A percentile compares a stretch with the other conserved stretches of the same genome.
Evolutionary conservation across 768 basidiomycete species (phyloP).

Genomic region (Coprinopsis strossmayeri): DNA sequence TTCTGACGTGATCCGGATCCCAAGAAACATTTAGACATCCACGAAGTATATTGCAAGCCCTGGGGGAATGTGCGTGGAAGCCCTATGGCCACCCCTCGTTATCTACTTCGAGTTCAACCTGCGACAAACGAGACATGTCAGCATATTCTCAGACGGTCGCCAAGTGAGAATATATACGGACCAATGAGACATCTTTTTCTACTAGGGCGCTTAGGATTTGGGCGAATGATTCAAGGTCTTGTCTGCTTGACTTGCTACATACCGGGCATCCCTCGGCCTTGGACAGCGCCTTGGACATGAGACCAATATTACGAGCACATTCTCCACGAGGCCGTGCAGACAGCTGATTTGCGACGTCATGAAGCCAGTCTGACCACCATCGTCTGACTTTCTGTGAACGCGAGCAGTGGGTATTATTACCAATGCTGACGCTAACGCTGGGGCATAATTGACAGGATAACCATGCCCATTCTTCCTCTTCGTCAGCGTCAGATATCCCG

Average conservation of each 20-base stretch:
- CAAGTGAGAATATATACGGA: too few species aligned
- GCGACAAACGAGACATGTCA: too few species aligned
- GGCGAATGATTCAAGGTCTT: slow-evolving; percentile 19
- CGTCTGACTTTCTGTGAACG: slow-evolving; percentile 15
- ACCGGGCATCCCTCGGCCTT: slow-evolving; percentile 20
- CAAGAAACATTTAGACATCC: too few species aligned
- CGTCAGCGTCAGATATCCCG: slow-evolving; percentile 16
- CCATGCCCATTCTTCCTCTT: slow-evolving; percentile 33
- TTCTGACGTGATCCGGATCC: not conserved
- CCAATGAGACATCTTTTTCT: too few species aligned
- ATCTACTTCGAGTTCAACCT: too few species aligned
- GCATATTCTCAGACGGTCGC: too few species aligned
- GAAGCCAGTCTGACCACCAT: slow-evolving; percentile 29
- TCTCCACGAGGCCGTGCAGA: slow-evolving; percentile 27
- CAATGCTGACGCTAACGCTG: too few species aligned
- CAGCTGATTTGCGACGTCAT: slow-evolving; percentile 23
- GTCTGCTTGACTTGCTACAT: slow-evolving; percentile 24
- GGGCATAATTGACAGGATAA: too few species aligned
- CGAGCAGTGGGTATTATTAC: too few species aligned
- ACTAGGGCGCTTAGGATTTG: not conserved
- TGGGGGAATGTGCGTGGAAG: too few species aligned
- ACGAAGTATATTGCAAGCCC: too few species aligned
- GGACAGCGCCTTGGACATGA: slow-evolving; percentile 19
- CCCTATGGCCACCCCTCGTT: too few species aligned
- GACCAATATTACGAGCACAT: slow-evolving; percentile 25